Percentiles rank a stretch among this genome's conserved stretches.
Evolutionary conservation across 1,139 yeast genomes (phyloP).

Genomic region (Blastobotrys buckinghamii): DNA sequence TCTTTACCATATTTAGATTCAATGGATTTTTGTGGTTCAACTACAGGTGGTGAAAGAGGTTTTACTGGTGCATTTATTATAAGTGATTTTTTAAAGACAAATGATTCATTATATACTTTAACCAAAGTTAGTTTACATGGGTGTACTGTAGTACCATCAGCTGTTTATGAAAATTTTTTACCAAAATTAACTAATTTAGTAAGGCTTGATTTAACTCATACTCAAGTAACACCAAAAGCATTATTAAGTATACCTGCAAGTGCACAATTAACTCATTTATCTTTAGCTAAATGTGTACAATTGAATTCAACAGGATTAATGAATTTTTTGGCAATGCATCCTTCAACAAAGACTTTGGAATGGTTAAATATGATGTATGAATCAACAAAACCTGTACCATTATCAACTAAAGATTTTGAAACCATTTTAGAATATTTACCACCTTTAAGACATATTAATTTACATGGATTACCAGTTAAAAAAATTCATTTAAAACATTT

Average conservation of each 20-base stretch:
- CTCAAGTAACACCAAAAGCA: conserved; percentile 59
- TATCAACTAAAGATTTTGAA: conserved; percentile 39
- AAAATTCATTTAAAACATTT: conserved; percentile 49
- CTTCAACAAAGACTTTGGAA: conserved; percentile 51
- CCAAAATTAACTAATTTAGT: conserved; percentile 54
- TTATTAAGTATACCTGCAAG: conserved; percentile 46
- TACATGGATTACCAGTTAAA: conserved; percentile 71
- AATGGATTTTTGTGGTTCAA: conserved; percentile 86
- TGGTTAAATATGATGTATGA: conserved; percentile 81
- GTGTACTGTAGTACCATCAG: conserved; percentile 68
- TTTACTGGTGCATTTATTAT: conserved; percentile 36
- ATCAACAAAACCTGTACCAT: conserved; percentile 57
- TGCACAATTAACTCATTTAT: conserved; percentile 65
- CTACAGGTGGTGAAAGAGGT: conserved; percentile 56
- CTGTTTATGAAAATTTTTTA: conserved; percentile 50
- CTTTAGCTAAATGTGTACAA: conserved; percentile 72
- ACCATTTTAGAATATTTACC: conserved; percentile 40
- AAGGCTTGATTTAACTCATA: conserved; percentile 76
- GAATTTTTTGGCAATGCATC: conserved; percentile 66
- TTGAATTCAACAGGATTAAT: conserved; percentile 69
- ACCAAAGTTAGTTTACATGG: conserved; percentile 76
- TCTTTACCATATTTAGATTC: conserved; percentile 56
- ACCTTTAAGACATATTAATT: conserved; percentile 51
- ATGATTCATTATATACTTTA: conserved; percentile 28
- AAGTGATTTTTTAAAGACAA: conserved; percentile 16